phyloP scores from a whole-genome alignment of 192 early-diverging fungal species.

The Pecoramyces ruminantium region DNA sequence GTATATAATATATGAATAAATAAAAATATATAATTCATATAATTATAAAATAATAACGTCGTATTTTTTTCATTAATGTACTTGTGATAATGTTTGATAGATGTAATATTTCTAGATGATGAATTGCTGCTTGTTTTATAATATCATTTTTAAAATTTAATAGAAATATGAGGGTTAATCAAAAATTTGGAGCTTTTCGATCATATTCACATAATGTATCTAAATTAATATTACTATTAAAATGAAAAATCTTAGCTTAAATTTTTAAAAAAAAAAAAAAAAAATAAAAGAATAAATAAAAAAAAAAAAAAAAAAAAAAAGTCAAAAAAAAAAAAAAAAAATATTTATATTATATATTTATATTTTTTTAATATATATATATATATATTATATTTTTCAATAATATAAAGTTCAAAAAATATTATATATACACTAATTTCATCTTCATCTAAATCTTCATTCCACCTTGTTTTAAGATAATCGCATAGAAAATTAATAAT shows the following conservation, averaged over 20 bases:
- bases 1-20: no score
- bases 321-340: no score
- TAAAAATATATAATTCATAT: no score
- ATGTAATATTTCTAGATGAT: background rate
- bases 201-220: background rate
- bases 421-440: background rate
- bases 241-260: background rate
- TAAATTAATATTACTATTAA: no score
- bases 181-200: background rate
- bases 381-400: no score
- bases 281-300: no score
- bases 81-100: background rate
- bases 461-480: background rate
- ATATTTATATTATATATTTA: no score
- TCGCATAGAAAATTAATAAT: background rate
- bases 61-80: background rate
- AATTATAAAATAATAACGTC: no score
- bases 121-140: background rate
- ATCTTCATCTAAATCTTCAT: background rate
- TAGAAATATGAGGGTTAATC: background rate
- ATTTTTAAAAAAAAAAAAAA: no score
- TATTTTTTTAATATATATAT: no score
- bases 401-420: no score
- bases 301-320: no score
- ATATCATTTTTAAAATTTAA: background rate